phyloP scores from a whole-genome alignment of 495 filamentous ascomycete genomes.

The Arthonia radiata region DNA sequence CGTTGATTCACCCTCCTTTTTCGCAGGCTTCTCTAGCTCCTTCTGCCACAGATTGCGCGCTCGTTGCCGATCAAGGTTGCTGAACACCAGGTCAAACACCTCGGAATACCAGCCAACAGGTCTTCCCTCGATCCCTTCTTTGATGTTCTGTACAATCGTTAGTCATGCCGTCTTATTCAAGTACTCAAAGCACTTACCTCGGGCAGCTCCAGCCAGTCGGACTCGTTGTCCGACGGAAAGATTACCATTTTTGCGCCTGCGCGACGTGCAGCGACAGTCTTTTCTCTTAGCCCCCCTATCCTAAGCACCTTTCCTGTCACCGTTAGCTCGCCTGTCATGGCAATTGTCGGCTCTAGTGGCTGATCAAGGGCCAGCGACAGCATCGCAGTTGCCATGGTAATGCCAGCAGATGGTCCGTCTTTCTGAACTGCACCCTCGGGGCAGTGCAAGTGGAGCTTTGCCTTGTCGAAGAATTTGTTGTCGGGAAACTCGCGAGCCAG shows the following conservation, averaged over 20 bases:
- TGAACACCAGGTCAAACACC: slow-evolving; percentile 79
- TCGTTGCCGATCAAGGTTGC: slow-evolving; percentile 43
- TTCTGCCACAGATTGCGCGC: slow-evolving; percentile 51
- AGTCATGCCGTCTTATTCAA: too few relatives aligned
- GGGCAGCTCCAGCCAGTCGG: slow-evolving; percentile 93
- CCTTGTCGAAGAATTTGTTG: slow-evolving; percentile 92
- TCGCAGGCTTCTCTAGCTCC: slow-evolving; percentile 33
- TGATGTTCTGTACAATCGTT: slow-evolving; percentile 54
- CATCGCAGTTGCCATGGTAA: slow-evolving; percentile 89
- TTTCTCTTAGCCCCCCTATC: slow-evolving; percentile 90
- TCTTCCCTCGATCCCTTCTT: slow-evolving; percentile 73
- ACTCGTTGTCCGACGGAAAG: slow-evolving; percentile 83
- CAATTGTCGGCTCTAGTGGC: slow-evolving; percentile 60
- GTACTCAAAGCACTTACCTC: slow-evolving; percentile 53
- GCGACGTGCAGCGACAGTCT: slow-evolving; percentile 89
- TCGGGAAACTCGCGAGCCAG: slow-evolving; percentile 64
- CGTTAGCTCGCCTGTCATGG: slow-evolving; percentile 97
- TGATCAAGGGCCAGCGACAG: slow-evolving; percentile 60
- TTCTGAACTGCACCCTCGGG: slow-evolving; percentile 94
- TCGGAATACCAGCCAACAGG: slow-evolving; percentile 85
- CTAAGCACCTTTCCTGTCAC: slow-evolving; percentile 92
- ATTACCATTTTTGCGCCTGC: slow-evolving; percentile 88
- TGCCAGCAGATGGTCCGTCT: slow-evolving; percentile 82
- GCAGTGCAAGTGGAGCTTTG: slow-evolving; percentile 84
- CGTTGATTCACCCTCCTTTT: slow-evolving; percentile 12